These are phyloP conservation scores for Mycena galericulata DNA, from an alignment of 768 basidiomycete genomes.

Conservation along the genomic window DNA sequence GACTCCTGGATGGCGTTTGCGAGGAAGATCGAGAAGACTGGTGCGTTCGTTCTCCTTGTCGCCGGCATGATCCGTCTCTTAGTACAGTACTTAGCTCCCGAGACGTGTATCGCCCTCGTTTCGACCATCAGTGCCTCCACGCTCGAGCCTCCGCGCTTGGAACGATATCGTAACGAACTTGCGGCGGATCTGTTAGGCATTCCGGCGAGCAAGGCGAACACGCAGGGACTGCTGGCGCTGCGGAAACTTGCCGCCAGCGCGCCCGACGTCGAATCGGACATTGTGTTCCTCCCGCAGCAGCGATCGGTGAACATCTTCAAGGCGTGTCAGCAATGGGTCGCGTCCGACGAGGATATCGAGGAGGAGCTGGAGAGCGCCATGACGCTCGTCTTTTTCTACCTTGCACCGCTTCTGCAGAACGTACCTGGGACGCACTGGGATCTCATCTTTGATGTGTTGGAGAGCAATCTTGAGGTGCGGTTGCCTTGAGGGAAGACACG, in stretches of 20 bases:
- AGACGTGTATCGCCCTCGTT: slow-evolving; percentile 75
- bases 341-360: slow-evolving; percentile 69
- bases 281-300: slow-evolving; percentile 86
- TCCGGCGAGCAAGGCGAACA: slow-evolving; percentile 68
- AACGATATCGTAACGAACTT: slow-evolving; percentile 89
- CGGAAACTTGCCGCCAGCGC: slow-evolving; percentile 79
- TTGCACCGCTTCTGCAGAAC: slow-evolving; percentile 91
- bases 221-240: slow-evolving; percentile 75
- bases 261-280: slow-evolving; percentile 82
- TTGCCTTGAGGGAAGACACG: neutral
- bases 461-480: slow-evolving; percentile 88
- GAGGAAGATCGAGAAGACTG: slow-evolving; percentile 68
- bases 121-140: slow-evolving; percentile 70
- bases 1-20: slow-evolving; percentile 85
- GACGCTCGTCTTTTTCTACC: slow-evolving; percentile 75
- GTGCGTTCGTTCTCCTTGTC: slow-evolving; percentile 53
- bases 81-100: slow-evolving; percentile 67
- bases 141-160: slow-evolving; percentile 77
- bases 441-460: slow-evolving; percentile 88
- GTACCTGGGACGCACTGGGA: slow-evolving; percentile 93
- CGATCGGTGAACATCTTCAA: slow-evolving; percentile 91
- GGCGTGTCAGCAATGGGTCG: slow-evolving; percentile 86
- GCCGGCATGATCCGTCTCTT: neutral
- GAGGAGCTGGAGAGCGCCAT: slow-evolving; percentile 86
- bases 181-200: slow-evolving; percentile 85